Conservation (phyloP, 164 flowering plant genomes). For the Warburgia ugandensis region DNA sequence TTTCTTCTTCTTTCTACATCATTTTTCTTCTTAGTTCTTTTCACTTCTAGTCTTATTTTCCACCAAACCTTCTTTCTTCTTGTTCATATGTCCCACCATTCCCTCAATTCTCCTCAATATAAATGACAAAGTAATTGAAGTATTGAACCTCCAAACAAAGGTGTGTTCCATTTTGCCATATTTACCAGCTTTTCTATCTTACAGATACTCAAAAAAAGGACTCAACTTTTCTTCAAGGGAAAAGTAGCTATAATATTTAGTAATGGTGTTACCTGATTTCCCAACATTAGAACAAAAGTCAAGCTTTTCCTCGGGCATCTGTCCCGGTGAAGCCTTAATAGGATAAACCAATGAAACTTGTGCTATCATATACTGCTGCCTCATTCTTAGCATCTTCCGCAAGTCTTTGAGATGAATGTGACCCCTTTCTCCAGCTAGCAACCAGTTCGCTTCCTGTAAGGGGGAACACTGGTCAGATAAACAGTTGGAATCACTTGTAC, state of each 20-base stretch:
- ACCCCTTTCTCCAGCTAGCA: constrained; percentile 73
- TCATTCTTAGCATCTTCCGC: constrained; percentile 60
- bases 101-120: too few relatives aligned
- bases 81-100: too few relatives aligned
- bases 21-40: too few relatives aligned
- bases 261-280: constrained; percentile 40
- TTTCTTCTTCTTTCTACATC: too few relatives aligned
- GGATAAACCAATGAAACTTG: constrained; percentile 88
- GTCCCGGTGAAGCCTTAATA: constrained; percentile 52
- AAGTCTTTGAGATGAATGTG: constrained; percentile 36
- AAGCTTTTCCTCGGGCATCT: constrained; percentile 54
- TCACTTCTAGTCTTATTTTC: too few relatives aligned
- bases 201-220: background rate
- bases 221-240: too few relatives aligned
- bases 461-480: too few relatives aligned
- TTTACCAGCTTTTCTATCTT: background rate
- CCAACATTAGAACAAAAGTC: constrained; percentile 45
- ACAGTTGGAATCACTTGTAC: too few relatives aligned
- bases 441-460: constrained; percentile 56
- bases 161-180: background rate
- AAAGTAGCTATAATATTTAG: too few relatives aligned
- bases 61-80: too few relatives aligned
- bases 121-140: too few relatives aligned
- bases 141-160: too few relatives aligned
- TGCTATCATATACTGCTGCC: constrained; percentile 73